phyloP scores from a whole-genome alignment of 352 stramenopile genomes.

The Phytophthora tubulina region DNA sequence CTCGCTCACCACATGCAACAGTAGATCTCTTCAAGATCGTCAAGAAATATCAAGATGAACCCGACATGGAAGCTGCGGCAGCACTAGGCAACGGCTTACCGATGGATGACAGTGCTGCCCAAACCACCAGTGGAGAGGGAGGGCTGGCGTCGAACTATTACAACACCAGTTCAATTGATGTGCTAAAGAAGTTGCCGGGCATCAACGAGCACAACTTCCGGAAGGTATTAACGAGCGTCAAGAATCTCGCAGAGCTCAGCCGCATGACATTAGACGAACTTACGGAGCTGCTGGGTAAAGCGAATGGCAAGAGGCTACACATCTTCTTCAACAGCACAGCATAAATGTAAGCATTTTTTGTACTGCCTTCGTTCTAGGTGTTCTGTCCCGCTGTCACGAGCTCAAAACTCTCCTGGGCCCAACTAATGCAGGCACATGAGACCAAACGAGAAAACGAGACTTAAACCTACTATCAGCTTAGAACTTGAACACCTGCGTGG shows the following conservation, averaged over 20 bases:
- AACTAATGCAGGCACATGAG: slow-evolving; percentile 15
- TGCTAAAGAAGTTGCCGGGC: slow-evolving; percentile 96
- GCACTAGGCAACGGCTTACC: slow-evolving; percentile 63
- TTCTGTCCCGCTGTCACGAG: slow-evolving; percentile 26
- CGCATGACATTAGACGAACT: slow-evolving; percentile 71
- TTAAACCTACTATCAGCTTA: slow-evolving; percentile 41
- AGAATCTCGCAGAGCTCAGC: slow-evolving; percentile 83
- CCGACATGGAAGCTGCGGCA: slow-evolving; percentile 78
- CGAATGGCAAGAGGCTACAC: slow-evolving; percentile 80
- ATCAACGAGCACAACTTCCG: slow-evolving; percentile 95
- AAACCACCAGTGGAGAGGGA: slow-evolving; percentile 40
- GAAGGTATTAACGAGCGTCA: slow-evolving; percentile 74
- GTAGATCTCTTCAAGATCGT: slow-evolving; percentile 88
- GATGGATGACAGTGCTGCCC: slow-evolving; percentile 31
- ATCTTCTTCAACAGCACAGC: slow-evolving; percentile 81
- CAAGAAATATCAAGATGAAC: slow-evolving; percentile 87
- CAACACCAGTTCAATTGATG: slow-evolving; percentile 93
- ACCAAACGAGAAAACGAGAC: slow-evolving; percentile 18
- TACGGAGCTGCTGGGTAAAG: slow-evolving; percentile 73
- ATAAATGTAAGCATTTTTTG: slow-evolving; percentile 37
- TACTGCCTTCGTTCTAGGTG: slow-evolving; percentile 28
- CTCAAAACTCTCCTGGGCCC: slow-evolving; percentile 25
- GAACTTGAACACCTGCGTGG: slow-evolving; percentile 88
- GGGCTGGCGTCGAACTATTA: slow-evolving; percentile 62
- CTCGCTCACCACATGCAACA: slow-evolving; percentile 91